These are phyloP conservation scores for Fusarium sp. DNA, from an alignment of 2,329 filamentous ascomycete genomes.

Conservation along the genomic window DNA sequence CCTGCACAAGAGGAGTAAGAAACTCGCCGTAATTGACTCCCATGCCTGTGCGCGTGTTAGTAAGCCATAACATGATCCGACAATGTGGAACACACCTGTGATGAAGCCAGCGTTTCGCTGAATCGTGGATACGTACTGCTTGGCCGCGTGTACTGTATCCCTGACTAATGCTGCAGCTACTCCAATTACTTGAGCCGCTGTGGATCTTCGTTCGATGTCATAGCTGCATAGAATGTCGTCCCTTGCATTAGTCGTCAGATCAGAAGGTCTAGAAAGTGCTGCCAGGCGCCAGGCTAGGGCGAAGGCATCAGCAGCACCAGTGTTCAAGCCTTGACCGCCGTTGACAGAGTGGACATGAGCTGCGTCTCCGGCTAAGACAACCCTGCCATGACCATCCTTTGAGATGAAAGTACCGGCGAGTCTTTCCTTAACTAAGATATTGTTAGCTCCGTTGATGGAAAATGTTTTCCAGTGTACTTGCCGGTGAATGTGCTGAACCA, in stretches of 20 bases:
- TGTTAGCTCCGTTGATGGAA: not conserved
- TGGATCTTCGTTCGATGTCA: slow-evolving; percentile 60
- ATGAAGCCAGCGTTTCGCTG: slow-evolving; percentile 65
- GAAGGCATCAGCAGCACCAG: slow-evolving; percentile 69
- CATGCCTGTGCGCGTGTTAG: slow-evolving; percentile 24
- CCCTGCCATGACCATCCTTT: slow-evolving; percentile 58
- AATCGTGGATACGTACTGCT: slow-evolving; percentile 63
- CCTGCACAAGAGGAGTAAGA: slow-evolving; percentile 25
- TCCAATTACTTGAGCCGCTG: slow-evolving; percentile 62
- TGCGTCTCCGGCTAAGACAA: slow-evolving; percentile 70
- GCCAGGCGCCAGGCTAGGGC: slow-evolving; percentile 68
- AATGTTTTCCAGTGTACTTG: slow-evolving; percentile 20
- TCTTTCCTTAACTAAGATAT: slow-evolving; percentile 57
- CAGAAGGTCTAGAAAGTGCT: slow-evolving; percentile 45
- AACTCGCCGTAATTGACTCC: slow-evolving; percentile 31
- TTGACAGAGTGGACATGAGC: slow-evolving; percentile 70
- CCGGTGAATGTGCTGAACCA: slow-evolving; percentile 67
- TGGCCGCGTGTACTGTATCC: slow-evolving; percentile 60
- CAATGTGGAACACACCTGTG: slow-evolving; percentile 53
- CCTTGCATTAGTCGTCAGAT: slow-evolving; percentile 5
- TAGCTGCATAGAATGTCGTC: slow-evolving; percentile 59
- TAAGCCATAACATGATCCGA: not conserved
- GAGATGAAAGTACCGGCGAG: slow-evolving; percentile 59
- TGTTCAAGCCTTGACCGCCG: slow-evolving; percentile 72
- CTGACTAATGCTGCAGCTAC: slow-evolving; percentile 63